Evolutionary conservation across 1,139 yeast species (phyloP).

Genomic region (Suhomyces terraborum): DNA sequence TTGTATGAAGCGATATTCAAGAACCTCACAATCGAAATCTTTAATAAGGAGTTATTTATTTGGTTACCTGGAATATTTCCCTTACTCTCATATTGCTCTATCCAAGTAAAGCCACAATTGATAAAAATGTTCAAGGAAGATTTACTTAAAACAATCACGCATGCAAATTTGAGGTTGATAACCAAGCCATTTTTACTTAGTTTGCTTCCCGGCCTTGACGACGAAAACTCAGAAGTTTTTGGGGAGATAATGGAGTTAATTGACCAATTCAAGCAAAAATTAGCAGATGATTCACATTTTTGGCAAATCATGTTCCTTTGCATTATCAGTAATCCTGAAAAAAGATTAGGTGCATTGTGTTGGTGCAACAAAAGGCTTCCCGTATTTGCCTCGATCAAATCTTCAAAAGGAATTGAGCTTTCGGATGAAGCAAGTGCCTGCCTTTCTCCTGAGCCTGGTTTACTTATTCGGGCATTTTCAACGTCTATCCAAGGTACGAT

Average conservation of each 20-base stretch:
- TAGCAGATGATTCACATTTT: conserved; percentile 71
- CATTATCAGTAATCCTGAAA: conserved; percentile 75
- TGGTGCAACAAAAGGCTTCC: conserved; percentile 77
- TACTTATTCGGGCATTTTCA: conserved; percentile 72
- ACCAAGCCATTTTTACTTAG: conserved; percentile 73
- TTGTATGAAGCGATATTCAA: conserved; percentile 72
- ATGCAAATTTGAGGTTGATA: conserved; percentile 50
- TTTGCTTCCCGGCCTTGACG: conserved; percentile 86
- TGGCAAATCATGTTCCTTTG: conserved; percentile 84
- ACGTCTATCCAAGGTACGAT: conserved; percentile 58
- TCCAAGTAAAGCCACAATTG: conserved; percentile 79
- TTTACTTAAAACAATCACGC: conserved; percentile 52
- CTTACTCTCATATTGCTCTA: conserved; percentile 81
- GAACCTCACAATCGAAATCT: conserved; percentile 52
- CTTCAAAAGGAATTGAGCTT: conserved; percentile 24
- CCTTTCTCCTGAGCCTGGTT: conserved; percentile 76
- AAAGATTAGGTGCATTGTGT: conserved; percentile 77
- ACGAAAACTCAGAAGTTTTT: conserved; percentile 84
- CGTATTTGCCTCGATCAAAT: conserved; percentile 29
- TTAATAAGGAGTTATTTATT: conserved; percentile 54
- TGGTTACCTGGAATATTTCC: conserved; percentile 95
- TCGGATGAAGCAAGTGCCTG: conserved; percentile 61
- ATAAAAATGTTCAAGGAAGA: conserved; percentile 60
- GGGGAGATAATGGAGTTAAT: conserved; percentile 59
- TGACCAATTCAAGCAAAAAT: conserved; percentile 57